Evolutionary conservation across 352 stramenopile genomes (phyloP).

Genomic region (Pythium brassicae): DNA sequence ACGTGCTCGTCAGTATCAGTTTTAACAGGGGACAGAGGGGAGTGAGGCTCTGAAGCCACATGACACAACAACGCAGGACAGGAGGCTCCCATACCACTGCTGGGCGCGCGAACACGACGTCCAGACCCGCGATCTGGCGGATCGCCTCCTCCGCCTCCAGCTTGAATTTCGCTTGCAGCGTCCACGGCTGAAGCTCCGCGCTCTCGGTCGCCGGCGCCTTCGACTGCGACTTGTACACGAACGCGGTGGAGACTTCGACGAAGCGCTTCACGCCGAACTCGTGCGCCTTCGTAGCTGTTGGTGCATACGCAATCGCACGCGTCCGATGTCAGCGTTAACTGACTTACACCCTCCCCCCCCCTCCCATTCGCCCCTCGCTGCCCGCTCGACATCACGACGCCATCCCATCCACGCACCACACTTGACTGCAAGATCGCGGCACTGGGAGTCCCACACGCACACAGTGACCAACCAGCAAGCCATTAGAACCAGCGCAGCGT

Average conservation of each 20-base stretch:
- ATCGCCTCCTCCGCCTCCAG: conserved; percentile 78
- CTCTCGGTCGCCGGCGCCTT: conserved; percentile 61
- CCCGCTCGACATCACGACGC: too few species aligned
- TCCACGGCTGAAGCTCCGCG: conserved; percentile 74
- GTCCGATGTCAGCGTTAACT: background rate
- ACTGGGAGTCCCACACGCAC: conserved; percentile 23
- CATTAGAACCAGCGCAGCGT: background rate
- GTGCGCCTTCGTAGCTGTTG: conserved; percentile 52
- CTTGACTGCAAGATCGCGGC: conserved; percentile 78
- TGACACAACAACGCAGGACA: background rate
- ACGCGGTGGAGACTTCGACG: conserved; percentile 84
- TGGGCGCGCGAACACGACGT: conserved; percentile 71
- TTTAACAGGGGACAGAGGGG: too few species aligned
- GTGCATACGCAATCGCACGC: background rate
- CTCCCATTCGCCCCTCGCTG: too few species aligned
- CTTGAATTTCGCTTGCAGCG: conserved; percentile 84
- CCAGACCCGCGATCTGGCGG: conserved; percentile 43
- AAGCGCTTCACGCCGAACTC: conserved; percentile 72
- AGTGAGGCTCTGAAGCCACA: too few species aligned
- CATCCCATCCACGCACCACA: conserved; percentile 45
- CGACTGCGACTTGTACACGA: conserved; percentile 85
- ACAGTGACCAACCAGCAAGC: background rate
- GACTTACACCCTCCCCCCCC: too few species aligned
- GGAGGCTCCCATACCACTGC: conserved; percentile 36
- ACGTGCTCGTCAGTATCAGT: background rate